phyloP scores from a whole-genome alignment of 495 filamentous ascomycete species.

The Podospora pseudocomata region DNA sequence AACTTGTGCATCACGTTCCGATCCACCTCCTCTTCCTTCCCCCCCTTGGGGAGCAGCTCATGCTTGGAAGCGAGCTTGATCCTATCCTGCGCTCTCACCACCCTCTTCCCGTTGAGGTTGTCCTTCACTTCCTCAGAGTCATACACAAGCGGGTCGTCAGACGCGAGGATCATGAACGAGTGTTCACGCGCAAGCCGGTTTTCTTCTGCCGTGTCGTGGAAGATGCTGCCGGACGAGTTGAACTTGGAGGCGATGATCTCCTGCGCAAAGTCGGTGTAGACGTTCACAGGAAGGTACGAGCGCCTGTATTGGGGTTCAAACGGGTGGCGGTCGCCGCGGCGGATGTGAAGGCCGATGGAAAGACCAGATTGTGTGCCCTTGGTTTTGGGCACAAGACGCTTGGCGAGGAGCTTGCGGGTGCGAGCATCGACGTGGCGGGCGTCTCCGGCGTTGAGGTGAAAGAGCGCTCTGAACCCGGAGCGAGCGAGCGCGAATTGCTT shows the following conservation, averaged over 20 bases:
- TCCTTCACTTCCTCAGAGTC: conserved; percentile 41
- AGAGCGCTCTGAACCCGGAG: conserved; percentile 61
- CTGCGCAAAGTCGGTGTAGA: conserved; percentile 50
- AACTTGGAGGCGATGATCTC: conserved; percentile 40
- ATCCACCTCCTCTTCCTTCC: conserved; percentile 29
- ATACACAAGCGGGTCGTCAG: conserved; percentile 69
- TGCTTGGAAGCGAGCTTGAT: conserved; percentile 62
- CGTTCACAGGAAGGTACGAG: conserved; percentile 64
- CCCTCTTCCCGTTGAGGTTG: conserved; percentile 20
- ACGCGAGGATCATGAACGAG: conserved; percentile 56
- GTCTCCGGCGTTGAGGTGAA: conserved; percentile 57
- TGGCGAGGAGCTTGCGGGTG: conserved; percentile 43
- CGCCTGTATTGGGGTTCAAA: conserved; percentile 62
- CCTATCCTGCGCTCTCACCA: conserved; percentile 56
- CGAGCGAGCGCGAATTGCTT: conserved; percentile 59
- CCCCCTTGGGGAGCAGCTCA: conserved; percentile 33
- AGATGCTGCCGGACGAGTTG: conserved; percentile 32
- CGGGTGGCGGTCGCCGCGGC: conserved; percentile 68
- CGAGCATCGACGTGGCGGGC: conserved; percentile 51
- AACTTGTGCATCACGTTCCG: conserved; percentile 50
- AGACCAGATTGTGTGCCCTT: conserved; percentile 38
- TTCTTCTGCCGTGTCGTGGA: conserved; percentile 21
- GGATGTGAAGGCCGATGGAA: conserved; percentile 64
- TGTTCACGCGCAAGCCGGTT: conserved; percentile 35
- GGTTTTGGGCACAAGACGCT: conserved; percentile 40